phyloP scores from a whole-genome alignment of 106 monocot genomes.

The Narthecium ossifragum region DNA sequence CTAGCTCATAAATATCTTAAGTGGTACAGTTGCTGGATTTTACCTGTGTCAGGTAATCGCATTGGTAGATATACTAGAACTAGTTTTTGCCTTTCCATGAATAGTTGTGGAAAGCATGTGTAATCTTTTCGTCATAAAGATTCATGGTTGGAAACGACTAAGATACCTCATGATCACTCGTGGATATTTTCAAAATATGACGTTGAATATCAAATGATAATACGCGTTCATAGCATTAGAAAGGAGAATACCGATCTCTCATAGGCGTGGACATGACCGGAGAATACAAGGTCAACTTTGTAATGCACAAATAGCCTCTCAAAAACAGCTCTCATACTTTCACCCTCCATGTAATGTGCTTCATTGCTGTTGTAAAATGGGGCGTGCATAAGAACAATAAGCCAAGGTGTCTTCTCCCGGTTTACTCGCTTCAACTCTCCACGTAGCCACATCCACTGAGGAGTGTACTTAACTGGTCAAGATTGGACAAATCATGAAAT shows the following conservation, averaged over 20 bases:
- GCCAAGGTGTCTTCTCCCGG: constrained; percentile 94
- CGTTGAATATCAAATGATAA: no score
- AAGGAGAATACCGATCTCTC: constrained; percentile 79
- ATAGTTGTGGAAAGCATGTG: no score
- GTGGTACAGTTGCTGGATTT: no score
- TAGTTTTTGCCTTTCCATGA: no score
- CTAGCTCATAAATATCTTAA: no score
- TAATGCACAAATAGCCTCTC: constrained; percentile 79
- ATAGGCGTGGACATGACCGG: constrained; percentile 97
- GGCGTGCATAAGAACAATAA: constrained; percentile 91
- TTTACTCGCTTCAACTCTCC: constrained; percentile 66
- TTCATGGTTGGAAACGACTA: no score
- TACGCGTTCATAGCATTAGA: no score
- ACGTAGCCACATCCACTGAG: constrained; percentile 81
- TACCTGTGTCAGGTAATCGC: no score
- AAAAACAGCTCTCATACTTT: constrained; percentile 85
- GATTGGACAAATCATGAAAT: not conserved
- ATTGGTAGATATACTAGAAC: no score
- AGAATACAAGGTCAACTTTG: constrained; percentile 87
- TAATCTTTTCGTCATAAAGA: no score
- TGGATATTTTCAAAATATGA: no score
- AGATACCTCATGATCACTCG: no score
- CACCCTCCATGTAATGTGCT: constrained; percentile 96
- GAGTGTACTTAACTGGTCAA: constrained; percentile 76
- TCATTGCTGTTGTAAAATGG: constrained; percentile 93